Base-by-base conservation (phyloP, 164 flowering plant genomes). In the Santalum album region DNA sequence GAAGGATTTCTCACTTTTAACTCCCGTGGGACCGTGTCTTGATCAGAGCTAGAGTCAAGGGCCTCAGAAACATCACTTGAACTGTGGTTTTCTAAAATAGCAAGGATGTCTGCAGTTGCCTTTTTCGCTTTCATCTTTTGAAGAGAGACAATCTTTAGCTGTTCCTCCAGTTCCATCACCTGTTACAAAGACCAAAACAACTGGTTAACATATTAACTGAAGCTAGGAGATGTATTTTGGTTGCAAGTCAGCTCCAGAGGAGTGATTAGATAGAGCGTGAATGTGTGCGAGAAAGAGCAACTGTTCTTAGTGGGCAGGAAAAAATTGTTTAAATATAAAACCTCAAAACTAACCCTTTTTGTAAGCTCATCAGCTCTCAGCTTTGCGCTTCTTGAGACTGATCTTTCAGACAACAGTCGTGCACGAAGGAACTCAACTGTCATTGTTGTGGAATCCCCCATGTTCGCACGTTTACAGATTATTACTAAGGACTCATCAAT, bases 351-450 rank as follows among this genome's bases (percentile, higher is more conserved):
- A 60, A 87, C 96, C 77, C 77, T 73, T 63, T 72, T 67, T 18
- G 81, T 90, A 23, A 91, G 78, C 56, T 84, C 90, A 70, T 91
- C 86, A 59, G 90, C 88, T 75, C 85, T 78, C 69, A 82, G 83
- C 50, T 74, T 84, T 43, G 96, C 83, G 57, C 82, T 67, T 74
- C 55, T 78, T 4, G 98, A 87, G 12, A 81, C 82, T 34, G 98
- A 78, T 66, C 96, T 82, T 72, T 91, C 98, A 44, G 98, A 72
- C 23, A 81, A 75, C 60, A 91, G 73, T 42, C 92, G 71, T 12
- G 89, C 95, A 26, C 96, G 80, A 60, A 91, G 98, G 57, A 74
- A 87, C 49, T 87, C 96, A 64, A 91, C 75, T 10, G 95, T 91
- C 92, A 73, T 82, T 45, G 65, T 49, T 54, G 65, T 56, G 6